A percentile compares a stretch with the other conserved stretches of the same genome.
phyloP scores from a whole-genome alignment of 768 basidiomycete species.

The Termitomyces sp. region DNA sequence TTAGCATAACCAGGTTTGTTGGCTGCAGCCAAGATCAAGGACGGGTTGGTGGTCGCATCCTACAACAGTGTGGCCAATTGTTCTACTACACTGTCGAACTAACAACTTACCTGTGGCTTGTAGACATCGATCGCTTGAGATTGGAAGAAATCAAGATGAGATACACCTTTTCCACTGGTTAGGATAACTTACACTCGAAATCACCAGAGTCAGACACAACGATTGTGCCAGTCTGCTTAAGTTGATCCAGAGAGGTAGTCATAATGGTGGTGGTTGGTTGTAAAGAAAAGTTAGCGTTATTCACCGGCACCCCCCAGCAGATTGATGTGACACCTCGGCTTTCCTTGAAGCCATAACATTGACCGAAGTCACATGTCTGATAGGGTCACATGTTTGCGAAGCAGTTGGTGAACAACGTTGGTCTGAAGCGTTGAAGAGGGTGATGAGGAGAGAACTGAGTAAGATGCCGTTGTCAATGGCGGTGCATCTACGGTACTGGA shows the following conservation, averaged over 20 bases:
- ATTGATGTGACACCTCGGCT: too few relatives aligned
- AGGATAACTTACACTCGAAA: conserved; percentile 61
- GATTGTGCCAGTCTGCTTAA: conserved; percentile 90
- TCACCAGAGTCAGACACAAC: conserved; percentile 98
- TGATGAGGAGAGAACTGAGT: too few relatives aligned
- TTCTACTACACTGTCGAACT: not conserved
- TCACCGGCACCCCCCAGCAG: too few relatives aligned
- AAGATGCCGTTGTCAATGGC: too few relatives aligned
- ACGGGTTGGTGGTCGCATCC: conserved; percentile 99
- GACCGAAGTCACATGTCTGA: too few relatives aligned
- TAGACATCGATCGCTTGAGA: conserved; percentile 83
- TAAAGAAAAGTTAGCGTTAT: not conserved
- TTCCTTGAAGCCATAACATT: too few relatives aligned
- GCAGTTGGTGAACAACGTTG: too few relatives aligned
- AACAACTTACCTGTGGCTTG: conserved; percentile 73
- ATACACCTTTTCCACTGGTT: conserved; percentile 16
- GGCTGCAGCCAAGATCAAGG: conserved; percentile 88
- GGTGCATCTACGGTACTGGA: too few relatives aligned
- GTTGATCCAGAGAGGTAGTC: conserved; percentile 75
- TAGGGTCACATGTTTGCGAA: too few relatives aligned
- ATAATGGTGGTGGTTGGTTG: conserved; percentile 36
- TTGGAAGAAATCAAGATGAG: conserved; percentile 3
- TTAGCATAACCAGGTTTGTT: conserved; percentile 80
- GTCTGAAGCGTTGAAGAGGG: too few relatives aligned
- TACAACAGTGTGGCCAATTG: conserved; percentile 21